Conservation (phyloP, 2,329 filamentous ascomycete species). For the Karstenula rhodostoma region DNA sequence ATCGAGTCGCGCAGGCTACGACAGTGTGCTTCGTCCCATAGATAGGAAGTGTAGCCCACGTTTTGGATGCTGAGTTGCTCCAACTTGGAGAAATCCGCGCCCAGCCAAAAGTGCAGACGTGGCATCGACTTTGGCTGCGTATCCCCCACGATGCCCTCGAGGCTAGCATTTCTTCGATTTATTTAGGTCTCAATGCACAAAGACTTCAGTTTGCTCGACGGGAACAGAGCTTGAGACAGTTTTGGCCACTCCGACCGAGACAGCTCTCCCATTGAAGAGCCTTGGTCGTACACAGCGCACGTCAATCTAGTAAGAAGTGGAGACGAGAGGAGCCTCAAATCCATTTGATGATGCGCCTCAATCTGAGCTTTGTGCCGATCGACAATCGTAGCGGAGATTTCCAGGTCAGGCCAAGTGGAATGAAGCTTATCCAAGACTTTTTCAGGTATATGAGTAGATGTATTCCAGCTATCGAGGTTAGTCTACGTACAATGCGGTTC, state of each 20-base stretch:
- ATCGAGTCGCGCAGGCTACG: constrained; percentile 10
- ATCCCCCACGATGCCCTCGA: neutral
- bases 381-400: constrained; percentile 13
- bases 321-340: constrained; percentile 19
- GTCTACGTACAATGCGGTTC: neutral
- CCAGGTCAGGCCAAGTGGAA: constrained; percentile 18
- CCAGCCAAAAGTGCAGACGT: neutral
- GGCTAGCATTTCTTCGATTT: neutral
- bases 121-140: neutral
- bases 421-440: constrained; percentile 17
- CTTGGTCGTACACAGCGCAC: constrained; percentile 17
- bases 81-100: neutral
- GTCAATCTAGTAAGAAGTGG: constrained; percentile 16
- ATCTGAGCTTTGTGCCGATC: constrained; percentile 1
- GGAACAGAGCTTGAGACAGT: constrained; percentile 11
- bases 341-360: constrained; percentile 16
- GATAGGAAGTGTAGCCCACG: neutral
- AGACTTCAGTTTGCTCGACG: constrained; percentile 5
- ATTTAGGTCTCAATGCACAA: neutral
- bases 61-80: constrained; percentile 15
- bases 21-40: constrained; percentile 14
- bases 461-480: constrained; percentile 17
- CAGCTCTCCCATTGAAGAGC: constrained; percentile 1
- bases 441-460: constrained; percentile 11
- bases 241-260: constrained; percentile 19